Base-by-base conservation (phyloP, 2,329 filamentous ascomycete species). In the Ophiocordyceps camponoti-floridani region DNA sequence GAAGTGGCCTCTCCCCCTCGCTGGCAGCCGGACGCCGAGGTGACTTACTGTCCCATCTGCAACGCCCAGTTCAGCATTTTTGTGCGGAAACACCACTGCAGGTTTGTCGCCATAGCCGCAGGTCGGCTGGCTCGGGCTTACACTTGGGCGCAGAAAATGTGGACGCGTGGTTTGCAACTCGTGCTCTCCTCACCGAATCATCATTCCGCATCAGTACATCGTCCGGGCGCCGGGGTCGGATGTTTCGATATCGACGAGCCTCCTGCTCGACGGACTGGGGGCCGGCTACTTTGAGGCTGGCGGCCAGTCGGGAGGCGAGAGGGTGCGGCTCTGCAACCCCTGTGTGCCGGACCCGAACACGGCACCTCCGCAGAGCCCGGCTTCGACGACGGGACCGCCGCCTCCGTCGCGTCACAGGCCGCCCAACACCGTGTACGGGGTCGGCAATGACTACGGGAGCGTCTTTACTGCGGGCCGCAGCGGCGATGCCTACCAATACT, bases 141-240 rank as follows among this genome's bases (percentile, higher is more conserved):
- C 35, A 41, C 7, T 13, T n/a, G 13, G 18, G 4, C 3, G 18
- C 42, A 83, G 80, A 52, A 95, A 94, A 73, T 96, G 89, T 58
- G 89, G 89, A 41, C 72, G 87, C 48, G 88, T 96, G 9, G 89
- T 96, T 23, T 96, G 89, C 62, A 79, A 80, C 47, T 71, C 77
- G 18, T 96, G 89, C 64, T 95, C 89, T 3, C 89, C 89, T 4
- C 89, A 96, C 61, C 77, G 87, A 48, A 96, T 96, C 57, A 94
- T 84, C 4, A 95, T 96, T 50, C 89, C 89, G 1, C 76, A 88
- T 51, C 84, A 91, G 57, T 96, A 85, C 59, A 94, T 96, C 51
- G 87, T 95, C 26, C 81, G 82, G 42, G 83, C 84, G 3, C 82
- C 83, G 1, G 69, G 58, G 46, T 49, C 59, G 35, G 66, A 71